A percentile compares a stretch with the other conserved stretches of the same genome.
phyloP scores from a whole-genome alignment of 1,284 basidiomycete species.

The Cryptococcus sp. region DNA sequence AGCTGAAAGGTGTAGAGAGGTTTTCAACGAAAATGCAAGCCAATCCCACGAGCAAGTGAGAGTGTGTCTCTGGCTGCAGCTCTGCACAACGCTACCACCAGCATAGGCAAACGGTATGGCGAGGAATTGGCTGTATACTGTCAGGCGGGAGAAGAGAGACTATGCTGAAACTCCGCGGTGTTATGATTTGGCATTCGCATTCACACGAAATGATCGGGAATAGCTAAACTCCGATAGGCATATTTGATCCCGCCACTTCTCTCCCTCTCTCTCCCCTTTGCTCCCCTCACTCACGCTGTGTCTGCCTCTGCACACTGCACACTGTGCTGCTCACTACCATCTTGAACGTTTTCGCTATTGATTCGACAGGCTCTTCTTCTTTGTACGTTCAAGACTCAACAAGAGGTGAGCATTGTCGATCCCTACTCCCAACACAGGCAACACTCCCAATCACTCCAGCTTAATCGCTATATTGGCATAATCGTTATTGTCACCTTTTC shows the following conservation, averaged over 20 bases:
- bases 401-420: no score
- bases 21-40: not conserved
- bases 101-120: not conserved
- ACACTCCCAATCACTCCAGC: no score
- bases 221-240: conserved; percentile 15
- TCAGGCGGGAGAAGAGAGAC: not conserved
- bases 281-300: not conserved
- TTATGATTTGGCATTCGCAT: conserved; percentile 1
- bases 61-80: not conserved
- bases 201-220: conserved; percentile 14
- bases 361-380: not conserved
- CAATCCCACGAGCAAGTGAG: conserved; percentile 3
- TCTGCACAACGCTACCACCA: not conserved
- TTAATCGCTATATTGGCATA: no score
- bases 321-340: not conserved
- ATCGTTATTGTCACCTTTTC: no score
- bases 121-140: not conserved
- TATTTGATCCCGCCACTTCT: conserved; percentile 11
- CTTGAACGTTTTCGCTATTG: not conserved
- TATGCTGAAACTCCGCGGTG: conserved; percentile 8
- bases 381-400: no score
- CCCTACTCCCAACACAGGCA: no score
- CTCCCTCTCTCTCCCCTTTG: not conserved
- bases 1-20: conserved; percentile 1
- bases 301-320: no score